These are phyloP conservation scores for Litchi chinensis DNA, from an alignment of 345 rosid genomes.

Conservation along the genomic window DNA sequence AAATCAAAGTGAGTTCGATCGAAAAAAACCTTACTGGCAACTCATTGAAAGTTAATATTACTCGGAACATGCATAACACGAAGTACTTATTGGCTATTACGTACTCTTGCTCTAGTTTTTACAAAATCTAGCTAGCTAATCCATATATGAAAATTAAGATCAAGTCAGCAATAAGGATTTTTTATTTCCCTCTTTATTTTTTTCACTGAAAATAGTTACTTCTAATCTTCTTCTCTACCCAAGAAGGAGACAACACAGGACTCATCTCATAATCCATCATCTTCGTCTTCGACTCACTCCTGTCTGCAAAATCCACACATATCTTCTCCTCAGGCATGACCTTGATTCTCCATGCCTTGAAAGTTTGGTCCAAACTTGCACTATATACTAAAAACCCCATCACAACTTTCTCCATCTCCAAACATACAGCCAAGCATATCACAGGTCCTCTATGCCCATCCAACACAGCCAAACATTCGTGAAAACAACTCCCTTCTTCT, in stretches of 20 bases:
- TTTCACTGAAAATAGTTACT: slow-evolving; percentile 32
- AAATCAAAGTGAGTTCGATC: too few relatives aligned
- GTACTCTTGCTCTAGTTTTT: background rate
- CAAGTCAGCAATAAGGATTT: background rate
- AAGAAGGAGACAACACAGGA: slow-evolving; percentile 58
- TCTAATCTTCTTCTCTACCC: slow-evolving; percentile 52
- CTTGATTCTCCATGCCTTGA: slow-evolving; percentile 58
- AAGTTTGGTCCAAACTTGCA: slow-evolving; percentile 53
- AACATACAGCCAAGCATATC: slow-evolving; percentile 44
- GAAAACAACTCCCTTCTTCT: slow-evolving; percentile 56
- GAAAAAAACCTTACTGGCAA: too few relatives aligned
- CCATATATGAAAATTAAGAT: background rate
- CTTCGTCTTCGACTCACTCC: slow-evolving; percentile 17
- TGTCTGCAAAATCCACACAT: slow-evolving; percentile 25
- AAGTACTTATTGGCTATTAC: background rate
- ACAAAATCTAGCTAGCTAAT: background rate
- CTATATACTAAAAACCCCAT: slow-evolving; percentile 54
- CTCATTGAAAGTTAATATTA: too few relatives aligned
- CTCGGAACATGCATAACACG: too few relatives aligned
- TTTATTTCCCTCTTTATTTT: background rate
- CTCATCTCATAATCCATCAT: slow-evolving; percentile 41
- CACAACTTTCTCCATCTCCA: slow-evolving; percentile 48
- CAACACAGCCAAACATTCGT: slow-evolving; percentile 51
- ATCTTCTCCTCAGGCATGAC: slow-evolving; percentile 43
- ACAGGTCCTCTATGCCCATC: slow-evolving; percentile 58